These are phyloP conservation scores for Rhodomyrtus psidioides DNA, from an alignment of 441 rosid species.

Conservation along the genomic window DNA sequence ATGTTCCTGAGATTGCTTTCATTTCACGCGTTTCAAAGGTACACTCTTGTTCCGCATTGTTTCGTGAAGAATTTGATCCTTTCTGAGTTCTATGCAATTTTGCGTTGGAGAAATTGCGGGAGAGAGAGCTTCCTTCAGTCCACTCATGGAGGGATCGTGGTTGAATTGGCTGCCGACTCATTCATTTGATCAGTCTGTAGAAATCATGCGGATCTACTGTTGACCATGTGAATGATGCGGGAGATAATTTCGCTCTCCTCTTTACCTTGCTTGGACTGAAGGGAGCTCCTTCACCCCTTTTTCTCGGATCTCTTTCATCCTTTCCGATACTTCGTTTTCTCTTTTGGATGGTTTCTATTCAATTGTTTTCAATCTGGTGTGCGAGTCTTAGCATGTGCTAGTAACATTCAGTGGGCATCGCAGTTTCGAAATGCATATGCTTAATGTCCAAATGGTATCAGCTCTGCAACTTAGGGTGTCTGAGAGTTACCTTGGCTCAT, in stretches of 20 bases:
- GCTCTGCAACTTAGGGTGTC: background rate
- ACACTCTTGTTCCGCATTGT: background rate
- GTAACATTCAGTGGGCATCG: background rate
- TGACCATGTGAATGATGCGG: slow-evolving; percentile 21
- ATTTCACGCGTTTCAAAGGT: background rate
- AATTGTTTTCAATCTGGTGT: background rate
- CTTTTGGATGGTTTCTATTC: background rate
- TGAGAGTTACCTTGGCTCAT: background rate
- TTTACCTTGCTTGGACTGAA: slow-evolving; percentile 75
- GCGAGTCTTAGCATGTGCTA: background rate
- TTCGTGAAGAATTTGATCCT: background rate
- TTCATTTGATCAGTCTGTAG: slow-evolving; percentile 11
- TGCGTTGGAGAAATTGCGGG: background rate
- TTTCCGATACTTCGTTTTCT: background rate
- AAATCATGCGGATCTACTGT: slow-evolving; percentile 1
- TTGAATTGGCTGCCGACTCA: slow-evolving; percentile 18
- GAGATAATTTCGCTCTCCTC: slow-evolving; percentile 4
- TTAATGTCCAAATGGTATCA: background rate
- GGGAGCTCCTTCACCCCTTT: slow-evolving; percentile 73
- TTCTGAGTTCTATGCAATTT: background rate
- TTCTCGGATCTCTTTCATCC: background rate
- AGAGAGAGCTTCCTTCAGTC: slow-evolving; percentile 14
- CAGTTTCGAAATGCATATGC: background rate
- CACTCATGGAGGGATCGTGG: slow-evolving; percentile 10
- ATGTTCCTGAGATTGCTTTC: background rate